These are phyloP conservation scores for Thymus mandschuricus DNA, from an alignment of 257 asterid genomes.

Conservation along the genomic window DNA sequence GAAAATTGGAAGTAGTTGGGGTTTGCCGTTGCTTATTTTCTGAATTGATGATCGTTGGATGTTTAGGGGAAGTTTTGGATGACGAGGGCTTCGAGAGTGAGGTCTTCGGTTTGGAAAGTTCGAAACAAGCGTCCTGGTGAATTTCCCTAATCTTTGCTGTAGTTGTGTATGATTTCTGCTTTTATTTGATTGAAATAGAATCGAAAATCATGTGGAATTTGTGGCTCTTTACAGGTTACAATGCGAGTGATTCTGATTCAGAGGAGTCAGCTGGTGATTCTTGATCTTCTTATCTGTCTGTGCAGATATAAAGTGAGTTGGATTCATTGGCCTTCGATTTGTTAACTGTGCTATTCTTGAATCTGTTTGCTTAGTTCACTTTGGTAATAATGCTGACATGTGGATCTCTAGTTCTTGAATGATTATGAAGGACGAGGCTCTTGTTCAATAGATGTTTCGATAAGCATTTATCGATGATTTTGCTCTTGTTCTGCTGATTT, in stretches of 20 bases:
- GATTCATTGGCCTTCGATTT: slow-evolving; percentile 12
- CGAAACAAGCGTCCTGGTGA: slow-evolving; percentile 77
- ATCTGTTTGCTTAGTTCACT: slow-evolving; percentile 1
- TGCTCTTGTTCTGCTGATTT: slow-evolving; percentile 16
- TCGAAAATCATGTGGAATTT: slow-evolving; percentile 7
- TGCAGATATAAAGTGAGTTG: slow-evolving; percentile 38
- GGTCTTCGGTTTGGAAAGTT: slow-evolving; percentile 76
- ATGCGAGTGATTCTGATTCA: slow-evolving; percentile 79
- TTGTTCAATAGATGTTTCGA: not conserved
- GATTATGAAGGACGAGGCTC: not conserved
- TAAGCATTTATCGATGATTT: not conserved
- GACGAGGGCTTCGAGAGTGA: slow-evolving; percentile 60
- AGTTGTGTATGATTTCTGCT: not conserved
- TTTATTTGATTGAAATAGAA: not conserved
- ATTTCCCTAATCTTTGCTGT: slow-evolving; percentile 1
- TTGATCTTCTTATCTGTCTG: slow-evolving; percentile 31
- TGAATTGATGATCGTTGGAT: slow-evolving; percentile 20
- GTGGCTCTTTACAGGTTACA: slow-evolving; percentile 53
- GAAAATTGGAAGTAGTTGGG: not conserved
- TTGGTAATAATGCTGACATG: not conserved
- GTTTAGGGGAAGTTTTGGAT: slow-evolving; percentile 70
- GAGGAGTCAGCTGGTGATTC: slow-evolving; percentile 46
- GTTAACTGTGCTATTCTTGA: not conserved
- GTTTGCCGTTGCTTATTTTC: slow-evolving; percentile 10
- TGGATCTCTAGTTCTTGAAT: not conserved